Conservation (phyloP, 768 basidiomycete genomes). For the Mycena haematopus region DNA sequence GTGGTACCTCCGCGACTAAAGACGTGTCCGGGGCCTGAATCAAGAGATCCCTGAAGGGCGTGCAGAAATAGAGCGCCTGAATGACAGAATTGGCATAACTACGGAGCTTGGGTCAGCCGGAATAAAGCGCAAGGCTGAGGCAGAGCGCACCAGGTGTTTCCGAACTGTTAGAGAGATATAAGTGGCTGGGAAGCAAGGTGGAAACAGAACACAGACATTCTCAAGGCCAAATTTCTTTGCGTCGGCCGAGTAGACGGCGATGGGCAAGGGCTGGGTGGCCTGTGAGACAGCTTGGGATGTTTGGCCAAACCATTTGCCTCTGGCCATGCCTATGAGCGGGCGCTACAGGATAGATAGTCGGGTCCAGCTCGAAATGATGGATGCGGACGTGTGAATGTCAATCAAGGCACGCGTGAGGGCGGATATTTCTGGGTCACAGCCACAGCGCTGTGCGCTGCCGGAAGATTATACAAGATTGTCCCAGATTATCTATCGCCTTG, state of each 20-base stretch:
- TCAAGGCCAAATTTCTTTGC: conserved; percentile 95
- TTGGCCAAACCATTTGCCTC: conserved; percentile 46
- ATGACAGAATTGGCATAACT: conserved; percentile 99
- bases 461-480: neutral
- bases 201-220: conserved; percentile 69
- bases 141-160: conserved; percentile 87
- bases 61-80: conserved; percentile 95
- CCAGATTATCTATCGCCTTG: conserved; percentile 3
- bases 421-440: neutral
- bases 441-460: neutral
- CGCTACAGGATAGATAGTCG: conserved; percentile 17
- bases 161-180: conserved; percentile 64
- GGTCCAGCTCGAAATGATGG: conserved; percentile 14
- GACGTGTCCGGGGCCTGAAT: conserved; percentile 68
- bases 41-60: conserved; percentile 90
- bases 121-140: neutral
- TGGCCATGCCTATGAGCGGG: conserved; percentile 33
- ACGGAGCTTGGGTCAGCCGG: conserved; percentile 32
- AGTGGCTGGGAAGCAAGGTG: conserved; percentile 15
- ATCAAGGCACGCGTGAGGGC: neutral
- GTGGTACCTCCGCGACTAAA: conserved; percentile 42
- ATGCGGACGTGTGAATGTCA: neutral
- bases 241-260: conserved; percentile 60
- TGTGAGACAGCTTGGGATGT: conserved; percentile 35
- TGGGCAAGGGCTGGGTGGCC: conserved; percentile 35